Base-by-base conservation (phyloP, 129 eudicot species). In the Flaveria sonorensis region DNA sequence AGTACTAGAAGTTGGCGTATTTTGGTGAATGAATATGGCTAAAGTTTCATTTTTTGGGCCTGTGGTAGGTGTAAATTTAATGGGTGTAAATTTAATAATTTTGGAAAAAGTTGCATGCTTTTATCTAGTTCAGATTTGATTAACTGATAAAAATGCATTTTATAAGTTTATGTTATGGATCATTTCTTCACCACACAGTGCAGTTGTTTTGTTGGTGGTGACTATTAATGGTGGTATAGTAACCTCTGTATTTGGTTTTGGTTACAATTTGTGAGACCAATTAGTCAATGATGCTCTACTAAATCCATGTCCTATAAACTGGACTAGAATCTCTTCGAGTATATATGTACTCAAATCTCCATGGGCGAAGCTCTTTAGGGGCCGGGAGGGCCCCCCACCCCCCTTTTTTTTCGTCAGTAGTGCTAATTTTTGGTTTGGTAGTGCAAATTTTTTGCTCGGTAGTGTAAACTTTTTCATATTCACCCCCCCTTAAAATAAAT, bases 1-100 rank as follows among this genome's bases (percentile, higher is more conserved):
- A 62, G 65, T 79, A 72, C 68, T 79, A 40, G 18, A 63, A 50
- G 21, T 66, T 51, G 74, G 73, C 72, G 64, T 71, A 32, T 73
- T 32, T 68, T 36, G 40, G 40, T 6, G 40, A 36, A 36, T 36
- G 40, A 57, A 19, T 3, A 13, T 19, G 15, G 39, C n/a, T 47
- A 11, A 43, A 13, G n/a, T 46, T 43, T 21, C 50, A 13, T 4
- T 69, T 46, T 69, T 68, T 21, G 63, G 66, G 36, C 55, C 56
- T 46, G 23, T 68, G 42, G 59, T 69, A 69, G 40, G 32, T 69
- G 10, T 26, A 36, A 42, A 10, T 52, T 52, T 52, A 52, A 16
- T 52, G 3, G 30, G 63, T 18, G 26, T 56, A 7, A 7, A 8
- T 56, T 7, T 56, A 1, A 56, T 19, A 19, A 0, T 56, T 55